Base-by-base conservation (phyloP, 768 basidiomycete genomes). In the Royoungia palumana region DNA sequence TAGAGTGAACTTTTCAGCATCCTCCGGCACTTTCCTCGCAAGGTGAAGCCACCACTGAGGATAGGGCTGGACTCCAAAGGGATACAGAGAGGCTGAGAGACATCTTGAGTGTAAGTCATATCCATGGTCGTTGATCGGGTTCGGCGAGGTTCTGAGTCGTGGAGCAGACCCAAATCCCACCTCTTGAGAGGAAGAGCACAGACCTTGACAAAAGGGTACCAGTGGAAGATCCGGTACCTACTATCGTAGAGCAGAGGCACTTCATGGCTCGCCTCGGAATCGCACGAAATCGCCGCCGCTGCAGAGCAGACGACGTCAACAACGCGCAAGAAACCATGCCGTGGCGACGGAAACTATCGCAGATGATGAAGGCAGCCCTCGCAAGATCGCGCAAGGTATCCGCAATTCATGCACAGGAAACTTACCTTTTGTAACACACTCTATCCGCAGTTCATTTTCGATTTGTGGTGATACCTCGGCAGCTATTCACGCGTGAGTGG, bases 341-440 rank as follows among this genome's bases (percentile, higher is more conserved):
- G 35, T 25, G 5, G 46, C 46, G 30, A 39, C 56, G 49, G 36
- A 63, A 44, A 19, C 41, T 65, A 50, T 50, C 50, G 6, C 51
- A 55, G 34, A 45, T 48, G 19, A 48, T 63, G 44, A 63, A 58
- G 46, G 41, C 36, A 21, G 58, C 46, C 34, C 34, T 65, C 20
- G 48, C 51, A 28, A 65, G 49, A 42, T 57, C 60, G 30, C 51
- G 57, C 54, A 51, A 60, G 63, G 62, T 63, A 63, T 43, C 5
- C 43, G 19, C 6, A 21, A n/a, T 39, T 41, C 32, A 40, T 57
- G 34, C 45, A 48, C 12, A 36, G 17, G 10, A 51, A 28, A 51
- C 52, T 57, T 51, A 51, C 57, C 50, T 63, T 42, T 56, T 45
- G 46, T 65, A 42, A 63, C 59, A 21, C 36, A 40, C 37, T 53